Conservation (phyloP, 2,329 filamentous ascomycete genomes). For the Pseudogymnoascus sp. region DNA sequence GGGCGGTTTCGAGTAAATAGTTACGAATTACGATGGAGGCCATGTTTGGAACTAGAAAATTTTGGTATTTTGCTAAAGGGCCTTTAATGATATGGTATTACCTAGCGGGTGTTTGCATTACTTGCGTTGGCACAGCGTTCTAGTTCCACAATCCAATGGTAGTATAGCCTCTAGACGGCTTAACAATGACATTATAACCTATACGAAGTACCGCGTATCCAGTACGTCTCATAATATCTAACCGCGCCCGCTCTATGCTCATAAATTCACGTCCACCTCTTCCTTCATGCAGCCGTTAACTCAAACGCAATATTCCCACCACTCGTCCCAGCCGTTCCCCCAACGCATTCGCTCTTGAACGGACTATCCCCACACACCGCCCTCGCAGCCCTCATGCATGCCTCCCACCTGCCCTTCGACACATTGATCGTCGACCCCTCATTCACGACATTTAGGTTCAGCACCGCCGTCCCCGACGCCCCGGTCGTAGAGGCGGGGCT, state of each 20-base stretch:
- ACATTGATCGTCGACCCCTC: conserved; percentile 43
- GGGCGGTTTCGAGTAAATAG: background rate
- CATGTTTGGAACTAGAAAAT: background rate
- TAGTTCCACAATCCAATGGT: background rate
- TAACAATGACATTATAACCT: background rate
- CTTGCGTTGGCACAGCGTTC: background rate
- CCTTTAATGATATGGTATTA: background rate
- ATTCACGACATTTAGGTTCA: conserved; percentile 36
- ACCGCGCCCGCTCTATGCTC: background rate
- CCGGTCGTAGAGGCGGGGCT: conserved; percentile 37
- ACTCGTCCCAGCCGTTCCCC: conserved; percentile 16
- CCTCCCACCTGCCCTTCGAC: conserved; percentile 44
- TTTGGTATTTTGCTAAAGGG: background rate
- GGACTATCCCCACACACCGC: conserved; percentile 18
- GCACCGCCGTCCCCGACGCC: conserved; percentile 38
- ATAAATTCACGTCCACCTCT: background rate
- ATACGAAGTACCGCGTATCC: background rate
- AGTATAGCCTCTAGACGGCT: background rate
- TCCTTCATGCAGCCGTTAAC: conserved; percentile 10
- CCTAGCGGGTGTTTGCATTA: background rate
- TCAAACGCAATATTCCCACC: conserved; percentile 20
- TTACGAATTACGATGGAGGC: background rate
- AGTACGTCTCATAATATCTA: background rate
- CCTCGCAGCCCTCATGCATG: conserved; percentile 43
- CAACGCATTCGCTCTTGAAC: conserved; percentile 22